phyloP scores from a whole-genome alignment of 2,329 filamentous ascomycete species.

The Lomentospora prolificans region DNA sequence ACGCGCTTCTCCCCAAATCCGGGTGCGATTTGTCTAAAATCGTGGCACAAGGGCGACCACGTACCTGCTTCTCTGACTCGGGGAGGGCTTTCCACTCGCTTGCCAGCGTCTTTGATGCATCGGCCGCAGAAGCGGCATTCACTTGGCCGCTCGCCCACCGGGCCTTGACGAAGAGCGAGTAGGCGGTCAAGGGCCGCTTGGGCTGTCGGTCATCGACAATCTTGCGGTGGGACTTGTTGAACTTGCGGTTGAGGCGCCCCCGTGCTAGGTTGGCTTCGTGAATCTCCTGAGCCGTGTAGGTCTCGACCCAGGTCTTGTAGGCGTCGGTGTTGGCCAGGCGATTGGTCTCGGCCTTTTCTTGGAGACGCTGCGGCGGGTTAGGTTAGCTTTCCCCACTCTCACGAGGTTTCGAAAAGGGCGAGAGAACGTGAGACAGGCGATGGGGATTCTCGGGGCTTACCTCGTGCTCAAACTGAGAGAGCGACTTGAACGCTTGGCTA shows the following conservation, averaged over 20 bases:
- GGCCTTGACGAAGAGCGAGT: slow-evolving; percentile 26
- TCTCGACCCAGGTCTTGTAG: slow-evolving; percentile 39
- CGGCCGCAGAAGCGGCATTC: slow-evolving; percentile 9
- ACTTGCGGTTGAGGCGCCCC: slow-evolving; percentile 25
- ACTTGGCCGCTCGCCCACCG: slow-evolving; percentile 23
- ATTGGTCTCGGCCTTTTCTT: slow-evolving; percentile 27
- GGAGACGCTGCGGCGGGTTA: slow-evolving; percentile 22
- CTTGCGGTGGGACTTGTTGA: slow-evolving; percentile 15
- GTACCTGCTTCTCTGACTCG: slow-evolving; percentile 28
- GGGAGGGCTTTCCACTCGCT: slow-evolving; percentile 34
- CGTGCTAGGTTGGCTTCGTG: slow-evolving; percentile 38
- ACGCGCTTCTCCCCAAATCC: too few species aligned
- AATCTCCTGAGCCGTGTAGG: slow-evolving; percentile 28
- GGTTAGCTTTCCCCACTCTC: background rate
- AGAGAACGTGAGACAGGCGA: too few species aligned
- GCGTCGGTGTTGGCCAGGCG: slow-evolving; percentile 26
- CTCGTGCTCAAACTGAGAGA: slow-evolving; percentile 31
- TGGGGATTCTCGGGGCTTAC: slow-evolving; percentile 23
- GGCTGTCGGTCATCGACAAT: slow-evolving; percentile 41
- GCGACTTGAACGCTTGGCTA: slow-evolving; percentile 24
- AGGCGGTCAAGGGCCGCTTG: slow-evolving; percentile 25
- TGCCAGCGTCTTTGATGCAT: slow-evolving; percentile 17
- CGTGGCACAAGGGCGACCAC: background rate
- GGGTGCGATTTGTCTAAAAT: too few species aligned
- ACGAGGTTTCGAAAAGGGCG: too few species aligned